Conservation (phyloP, 108 stramenopile species). For the Bacterosira constricta region DNA sequence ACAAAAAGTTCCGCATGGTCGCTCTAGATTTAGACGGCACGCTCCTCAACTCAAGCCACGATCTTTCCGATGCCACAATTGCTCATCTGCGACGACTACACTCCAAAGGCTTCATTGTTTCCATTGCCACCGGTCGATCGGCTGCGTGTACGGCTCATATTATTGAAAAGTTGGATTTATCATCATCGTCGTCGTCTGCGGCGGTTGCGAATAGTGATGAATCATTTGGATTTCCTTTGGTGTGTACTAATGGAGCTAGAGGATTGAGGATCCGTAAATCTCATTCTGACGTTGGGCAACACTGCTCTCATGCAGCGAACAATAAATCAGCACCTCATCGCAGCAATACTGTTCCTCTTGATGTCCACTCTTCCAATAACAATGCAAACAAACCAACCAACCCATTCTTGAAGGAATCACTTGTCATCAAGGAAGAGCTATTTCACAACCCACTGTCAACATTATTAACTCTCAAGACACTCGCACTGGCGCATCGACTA, state of each 20-base stretch:
- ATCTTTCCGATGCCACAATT: conserved; percentile 46
- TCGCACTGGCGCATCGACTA: conserved; percentile 44
- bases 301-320: background rate
- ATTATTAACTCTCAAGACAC: conserved; percentile 9
- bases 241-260: conserved; percentile 62
- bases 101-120: conserved; percentile 46
- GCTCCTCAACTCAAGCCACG: conserved; percentile 46
- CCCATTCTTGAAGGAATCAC: conserved; percentile 12
- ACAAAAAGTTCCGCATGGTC: conserved; percentile 42
- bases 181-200: background rate
- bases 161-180: conserved; percentile 33
- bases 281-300: background rate
- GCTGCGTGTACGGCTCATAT: conserved; percentile 44
- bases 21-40: conserved; percentile 75
- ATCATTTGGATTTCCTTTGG: conserved; percentile 40
- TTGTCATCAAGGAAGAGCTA: conserved; percentile 9
- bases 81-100: conserved; percentile 54
- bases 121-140: conserved; percentile 68
- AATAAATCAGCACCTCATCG: background rate
- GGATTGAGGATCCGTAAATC: conserved; percentile 36
- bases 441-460: conserved; percentile 12
- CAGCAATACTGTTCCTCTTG: background rate
- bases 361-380: background rate
- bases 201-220: background rate
- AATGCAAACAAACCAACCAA: conserved; percentile 23